Percentiles rank a stretch among this genome's conserved stretches.
Conservation (phyloP, 108 stramenopile species). For the Cyclotella baltica region DNA sequence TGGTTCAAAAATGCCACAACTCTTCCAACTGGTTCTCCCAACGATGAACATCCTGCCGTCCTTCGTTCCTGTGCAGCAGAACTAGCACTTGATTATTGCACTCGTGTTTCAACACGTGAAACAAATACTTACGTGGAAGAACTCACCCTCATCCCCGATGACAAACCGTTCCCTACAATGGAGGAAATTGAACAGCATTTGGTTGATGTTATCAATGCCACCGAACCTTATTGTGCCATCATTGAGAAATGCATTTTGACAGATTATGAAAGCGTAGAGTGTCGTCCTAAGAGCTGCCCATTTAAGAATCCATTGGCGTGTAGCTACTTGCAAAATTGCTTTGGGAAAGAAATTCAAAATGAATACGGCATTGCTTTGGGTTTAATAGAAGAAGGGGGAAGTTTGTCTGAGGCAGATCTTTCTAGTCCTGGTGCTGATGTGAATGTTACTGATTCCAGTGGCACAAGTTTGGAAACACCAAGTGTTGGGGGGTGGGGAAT, state of each 20-base stretch:
- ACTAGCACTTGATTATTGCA: constrained; percentile 77
- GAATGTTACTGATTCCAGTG: neutral
- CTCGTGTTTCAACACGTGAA: constrained; percentile 57
- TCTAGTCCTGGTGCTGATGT: neutral
- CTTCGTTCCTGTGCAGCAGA: constrained; percentile 71
- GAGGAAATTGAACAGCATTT: constrained; percentile 59
- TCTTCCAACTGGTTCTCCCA: constrained; percentile 7
- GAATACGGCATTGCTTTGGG: constrained; percentile 60
- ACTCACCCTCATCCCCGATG: constrained; percentile 48
- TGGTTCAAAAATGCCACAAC: constrained; percentile 56
- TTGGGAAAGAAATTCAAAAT: constrained; percentile 39
- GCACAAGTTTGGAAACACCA: neutral
- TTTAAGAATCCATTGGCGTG: constrained; percentile 72
- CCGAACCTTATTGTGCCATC: constrained; percentile 74
- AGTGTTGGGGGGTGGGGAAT: neutral
- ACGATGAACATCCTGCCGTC: constrained; percentile 49
- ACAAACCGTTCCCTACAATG: constrained; percentile 50
- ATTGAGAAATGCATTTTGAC: constrained; percentile 64
- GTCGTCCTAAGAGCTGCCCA: constrained; percentile 73
- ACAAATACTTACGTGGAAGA: constrained; percentile 58
- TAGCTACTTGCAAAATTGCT: constrained; percentile 63
- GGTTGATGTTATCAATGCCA: constrained; percentile 28
- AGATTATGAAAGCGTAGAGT: constrained; percentile 53
- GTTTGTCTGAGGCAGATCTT: constrained; percentile 34
- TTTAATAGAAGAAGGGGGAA: constrained; percentile 42